Percentiles rank a stretch among this genome's conserved stretches.
Evolutionary conservation across 345 rosid species (phyloP).

Genomic region (Brassica carinata): DNA sequence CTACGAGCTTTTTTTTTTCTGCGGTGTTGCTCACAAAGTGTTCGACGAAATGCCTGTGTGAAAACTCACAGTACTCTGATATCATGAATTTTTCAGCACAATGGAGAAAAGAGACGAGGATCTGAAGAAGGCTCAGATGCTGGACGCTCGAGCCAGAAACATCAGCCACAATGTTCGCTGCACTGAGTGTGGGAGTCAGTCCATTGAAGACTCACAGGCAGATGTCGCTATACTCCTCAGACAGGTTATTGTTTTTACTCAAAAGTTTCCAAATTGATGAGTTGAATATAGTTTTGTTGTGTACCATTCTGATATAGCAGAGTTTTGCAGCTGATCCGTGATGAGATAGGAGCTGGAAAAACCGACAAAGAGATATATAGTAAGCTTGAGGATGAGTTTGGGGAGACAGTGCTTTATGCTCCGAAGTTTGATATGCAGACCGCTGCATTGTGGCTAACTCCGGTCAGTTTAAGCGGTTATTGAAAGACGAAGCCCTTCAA

Average conservation of each 20-base stretch:
- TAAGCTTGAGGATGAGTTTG: conserved; percentile 91
- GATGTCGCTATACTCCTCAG: conserved; percentile 91
- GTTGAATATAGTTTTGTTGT: not conserved
- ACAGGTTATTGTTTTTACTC: conserved; percentile 52
- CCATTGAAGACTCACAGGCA: conserved; percentile 98
- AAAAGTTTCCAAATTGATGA: not conserved
- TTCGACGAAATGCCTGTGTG: conserved; percentile 50
- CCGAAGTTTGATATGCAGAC: conserved; percentile 94
- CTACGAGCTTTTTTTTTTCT: not conserved
- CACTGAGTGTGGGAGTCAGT: conserved; percentile 97
- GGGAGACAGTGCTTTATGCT: conserved; percentile 94
- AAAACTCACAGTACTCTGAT: not conserved
- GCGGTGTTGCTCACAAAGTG: conserved; percentile 25
- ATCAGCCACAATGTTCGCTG: conserved; percentile 95
- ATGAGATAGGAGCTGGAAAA: conserved; percentile 85
- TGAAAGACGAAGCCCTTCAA: not conserved
- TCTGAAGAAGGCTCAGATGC: conserved; percentile 58
- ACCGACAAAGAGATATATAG: conserved; percentile 86
- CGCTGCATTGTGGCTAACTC: conserved; percentile 89
- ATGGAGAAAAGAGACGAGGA: conserved; percentile 72
- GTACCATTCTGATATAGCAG: conserved; percentile 6
- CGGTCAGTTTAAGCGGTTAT: conserved; percentile 54
- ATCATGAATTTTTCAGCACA: conserved; percentile 14
- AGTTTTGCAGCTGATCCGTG: conserved; percentile 75
- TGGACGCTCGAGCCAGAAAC: conserved; percentile 87